Percentiles rank a stretch among this genome's conserved stretches.
Conservation (phyloP, 2,329 filamentous ascomycete species). For the Knoxdaviesia proteae region DNA sequence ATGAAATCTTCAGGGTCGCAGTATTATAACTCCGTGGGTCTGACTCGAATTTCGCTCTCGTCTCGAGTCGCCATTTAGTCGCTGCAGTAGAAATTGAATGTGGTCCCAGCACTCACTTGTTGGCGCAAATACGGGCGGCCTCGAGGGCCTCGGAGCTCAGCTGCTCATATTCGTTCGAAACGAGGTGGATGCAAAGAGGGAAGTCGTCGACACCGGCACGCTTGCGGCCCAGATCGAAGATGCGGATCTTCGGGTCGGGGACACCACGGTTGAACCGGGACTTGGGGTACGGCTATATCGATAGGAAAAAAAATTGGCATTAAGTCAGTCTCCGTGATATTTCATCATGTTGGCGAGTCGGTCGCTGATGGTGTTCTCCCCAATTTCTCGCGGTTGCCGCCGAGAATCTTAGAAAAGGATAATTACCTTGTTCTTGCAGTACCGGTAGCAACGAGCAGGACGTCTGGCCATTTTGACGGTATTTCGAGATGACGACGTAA, state of each 20-base stretch:
- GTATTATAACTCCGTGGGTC: too few relatives aligned
- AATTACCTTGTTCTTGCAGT: constrained; percentile 99
- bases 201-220: constrained; percentile 97
- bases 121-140: constrained; percentile 99
- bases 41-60: too few relatives aligned
- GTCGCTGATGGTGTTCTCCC: too few relatives aligned
- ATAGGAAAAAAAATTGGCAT: constrained; percentile 6
- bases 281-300: constrained; percentile 77
- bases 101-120: constrained; percentile 39
- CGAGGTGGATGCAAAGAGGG: constrained; percentile 96
- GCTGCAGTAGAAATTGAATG: neutral
- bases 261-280: constrained; percentile 99
- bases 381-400: neutral
- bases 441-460: constrained; percentile 98
- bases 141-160: constrained; percentile 98
- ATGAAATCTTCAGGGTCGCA: too few relatives aligned
- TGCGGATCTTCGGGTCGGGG: constrained; percentile 64
- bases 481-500: constrained; percentile 15
- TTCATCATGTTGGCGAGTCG: neutral
- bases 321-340: neutral
- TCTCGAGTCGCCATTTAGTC: too few relatives aligned
- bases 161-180: constrained; percentile 99
- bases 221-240: constrained; percentile 99
- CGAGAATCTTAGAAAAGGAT: neutral
- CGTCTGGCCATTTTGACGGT: constrained; percentile 93